Base-by-base conservation (phyloP, 73 alveolate species). In the Durusdinium trenchii region DNA sequence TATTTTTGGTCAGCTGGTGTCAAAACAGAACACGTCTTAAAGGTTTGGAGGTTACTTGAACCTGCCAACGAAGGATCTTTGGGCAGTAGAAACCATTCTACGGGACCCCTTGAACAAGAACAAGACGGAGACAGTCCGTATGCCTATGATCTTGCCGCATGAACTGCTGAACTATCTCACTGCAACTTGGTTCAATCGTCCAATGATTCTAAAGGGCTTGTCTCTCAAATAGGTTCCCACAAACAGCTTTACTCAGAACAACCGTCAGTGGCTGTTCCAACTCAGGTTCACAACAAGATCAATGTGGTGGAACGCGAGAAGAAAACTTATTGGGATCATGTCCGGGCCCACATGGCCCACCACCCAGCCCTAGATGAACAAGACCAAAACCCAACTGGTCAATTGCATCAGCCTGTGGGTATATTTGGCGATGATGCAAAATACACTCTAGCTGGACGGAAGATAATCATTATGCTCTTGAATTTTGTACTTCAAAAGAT, bases 101-200 rank as follows among this genome's bases (percentile, higher is more conserved):
- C 45, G 62, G 61, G 3, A 7, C 7, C 6, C 61, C 62, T 60
- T 3, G 36, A 10, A 5, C 50, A 28, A 20, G 14, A 43, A 9
- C 26, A 40, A 26, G n/a, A 42, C 60, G 10, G 45, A 54, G 7
- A 76, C 87, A 10, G 45, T 76, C 62, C 87, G 87, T 6, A 60
- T 76, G 10, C 87, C 87, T 0, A 76, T 76, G 87, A 76, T 76
- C 16, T 28, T 76, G 2, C 87, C 87, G 7, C 87, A 76, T 43
- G 87, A 76, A 43, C 61, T 76, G 5, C 61, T 76, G 54, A 18
- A 76, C 3, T 76, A 16, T 43, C 61, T 76, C 30, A 23, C 73
- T 2, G 73, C 4, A 2, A 1, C 73, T 32, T 60, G 73, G 73
- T 60, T n/a, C 18, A 60, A 60, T 1, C 73, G 30, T 60, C 1